These are phyloP conservation scores for Sesbania bispinosa DNA, from an alignment of 306 rosid species.

Conservation along the genomic window DNA sequence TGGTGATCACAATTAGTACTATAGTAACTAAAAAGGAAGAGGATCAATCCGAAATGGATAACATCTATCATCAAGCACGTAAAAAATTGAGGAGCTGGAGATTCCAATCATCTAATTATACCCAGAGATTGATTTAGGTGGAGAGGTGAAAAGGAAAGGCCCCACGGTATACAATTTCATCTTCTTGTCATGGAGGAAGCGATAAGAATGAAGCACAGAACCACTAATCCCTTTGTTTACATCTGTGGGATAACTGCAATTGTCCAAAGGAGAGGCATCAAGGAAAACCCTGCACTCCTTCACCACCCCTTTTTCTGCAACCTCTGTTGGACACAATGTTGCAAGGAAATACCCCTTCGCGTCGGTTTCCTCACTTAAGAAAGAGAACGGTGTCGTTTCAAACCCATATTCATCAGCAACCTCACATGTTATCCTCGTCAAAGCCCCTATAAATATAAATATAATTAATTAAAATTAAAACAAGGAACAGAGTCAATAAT, in stretches of 20 bases:
- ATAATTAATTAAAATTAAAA: no score
- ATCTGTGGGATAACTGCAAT: constrained; percentile 42
- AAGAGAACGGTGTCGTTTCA: constrained; percentile 34
- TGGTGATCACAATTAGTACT: no score
- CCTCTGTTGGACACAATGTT: constrained; percentile 40
- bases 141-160: constrained; percentile 42
- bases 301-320: constrained; percentile 25
- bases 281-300: constrained; percentile 43
- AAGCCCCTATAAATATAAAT: constrained; percentile 32
- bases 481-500: no score
- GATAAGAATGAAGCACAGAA: constrained; percentile 36
- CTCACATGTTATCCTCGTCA: constrained; percentile 45
- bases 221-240: constrained; percentile 46
- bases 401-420: constrained; percentile 40
- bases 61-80: no score
- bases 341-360: constrained; percentile 54
- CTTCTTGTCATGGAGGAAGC: constrained; percentile 36
- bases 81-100: no score
- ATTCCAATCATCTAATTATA: no score
- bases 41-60: no score
- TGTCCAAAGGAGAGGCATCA: constrained; percentile 43
- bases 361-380: constrained; percentile 42
- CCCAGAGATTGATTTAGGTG: neutral
- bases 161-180: constrained; percentile 43
- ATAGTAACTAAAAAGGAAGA: no score